Base-by-base conservation (phyloP, 2,329 filamentous ascomycete genomes). In the Cladobotryum protrusum region DNA sequence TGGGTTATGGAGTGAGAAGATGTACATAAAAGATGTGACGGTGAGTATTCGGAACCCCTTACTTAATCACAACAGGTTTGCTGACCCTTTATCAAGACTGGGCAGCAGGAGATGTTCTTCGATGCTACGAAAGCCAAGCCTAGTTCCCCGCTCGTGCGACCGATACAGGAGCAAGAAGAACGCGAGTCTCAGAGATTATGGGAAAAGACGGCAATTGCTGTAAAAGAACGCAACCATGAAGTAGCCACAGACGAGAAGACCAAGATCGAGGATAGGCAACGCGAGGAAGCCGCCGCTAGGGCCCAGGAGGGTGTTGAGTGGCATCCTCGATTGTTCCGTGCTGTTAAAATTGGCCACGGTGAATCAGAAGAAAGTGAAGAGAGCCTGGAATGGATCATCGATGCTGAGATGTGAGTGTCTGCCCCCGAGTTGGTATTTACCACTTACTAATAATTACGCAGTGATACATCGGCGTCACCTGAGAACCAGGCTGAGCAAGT, bases 191-290 rank as follows among this genome's bases (percentile, higher is more conserved):
- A 96, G 66, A 84, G 76, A 55, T 73, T 99, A 42, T 99, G 93
- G 93, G 71, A 82, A 32, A 83, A 82, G 45, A 95, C 91, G 0
- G 86, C 85, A 8, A 77, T 84, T 57, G 93, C 92, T 0, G 85
- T 99, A 54, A 87, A 85, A 62, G 83, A 86, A 44, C 82, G 85
- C 52, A 91, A 99, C 60, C 93, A 99, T 61, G 87, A 89, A 58
- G 70, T 86, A 8, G 93, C 93, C 4, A 99, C 93, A 1, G 87
- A 93, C 55, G 92, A 96, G 63, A 99, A 99, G 73, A 91, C 88
- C n/a, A 87, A 86, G 65, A 89, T 99, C 52, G 93, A 99, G 66
- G 92, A 97, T 61, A 83, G 81, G 62, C 93, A 99, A 68, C 81
- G 93, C 61, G 85, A 91, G 55, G 92, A 96, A 63, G 90, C 93